These are phyloP conservation scores for Verbascum thapsus DNA, from an alignment of 257 asterid species.

Conservation along the genomic window DNA sequence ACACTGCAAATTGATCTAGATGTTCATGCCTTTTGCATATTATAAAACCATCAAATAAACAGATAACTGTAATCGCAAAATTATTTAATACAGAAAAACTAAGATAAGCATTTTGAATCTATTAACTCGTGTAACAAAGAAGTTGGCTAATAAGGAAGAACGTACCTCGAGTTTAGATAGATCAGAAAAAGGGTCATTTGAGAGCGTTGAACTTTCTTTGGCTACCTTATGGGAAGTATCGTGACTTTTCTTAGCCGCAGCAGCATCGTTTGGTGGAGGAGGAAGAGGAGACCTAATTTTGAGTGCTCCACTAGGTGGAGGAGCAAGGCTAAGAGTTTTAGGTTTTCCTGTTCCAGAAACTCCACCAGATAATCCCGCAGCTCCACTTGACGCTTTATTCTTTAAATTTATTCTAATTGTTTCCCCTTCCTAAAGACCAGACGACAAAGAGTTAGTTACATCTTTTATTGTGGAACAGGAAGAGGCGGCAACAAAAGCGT, in stretches of 20 bases:
- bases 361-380: conserved; percentile 73
- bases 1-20: conserved; percentile 4
- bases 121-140: neutral
- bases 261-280: conserved; percentile 91
- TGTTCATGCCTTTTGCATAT: too few relatives aligned
- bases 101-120: neutral
- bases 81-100: neutral
- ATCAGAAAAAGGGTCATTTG: conserved; percentile 66
- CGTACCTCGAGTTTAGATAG: conserved; percentile 86
- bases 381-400: conserved; percentile 78
- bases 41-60: too few relatives aligned
- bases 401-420: conserved; percentile 89
- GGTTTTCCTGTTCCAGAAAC: conserved; percentile 63
- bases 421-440: conserved; percentile 84
- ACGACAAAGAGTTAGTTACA: conserved; percentile 18
- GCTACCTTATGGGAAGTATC: conserved; percentile 39
- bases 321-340: conserved; percentile 70
- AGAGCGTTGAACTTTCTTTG: conserved; percentile 46
- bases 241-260: conserved; percentile 44
- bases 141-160: neutral
- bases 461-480: conserved; percentile 10
- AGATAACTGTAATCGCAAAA: neutral
- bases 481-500: conserved; percentile 1
- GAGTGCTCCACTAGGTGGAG: conserved; percentile 70
- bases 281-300: conserved; percentile 89